A percentile compares a stretch with the other conserved stretches of the same genome.
Conservation (phyloP, 345 rosid species). For the Luvunga scandens region DNA sequence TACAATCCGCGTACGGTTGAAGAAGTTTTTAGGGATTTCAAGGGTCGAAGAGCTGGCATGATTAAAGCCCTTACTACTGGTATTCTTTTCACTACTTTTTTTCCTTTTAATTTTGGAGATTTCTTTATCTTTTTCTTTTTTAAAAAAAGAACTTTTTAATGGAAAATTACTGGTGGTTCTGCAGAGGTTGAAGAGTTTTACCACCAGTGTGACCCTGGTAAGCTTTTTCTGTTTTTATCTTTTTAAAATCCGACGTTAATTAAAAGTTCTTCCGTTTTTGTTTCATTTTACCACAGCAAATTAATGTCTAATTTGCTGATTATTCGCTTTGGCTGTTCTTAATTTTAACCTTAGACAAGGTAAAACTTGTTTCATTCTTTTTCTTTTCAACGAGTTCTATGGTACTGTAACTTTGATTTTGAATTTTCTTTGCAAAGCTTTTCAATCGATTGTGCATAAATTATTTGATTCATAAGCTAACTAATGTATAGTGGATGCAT, state of each 20-base stretch:
- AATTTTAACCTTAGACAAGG: not conserved
- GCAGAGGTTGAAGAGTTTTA: slow-evolving; percentile 71
- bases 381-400: not conserved
- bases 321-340: not conserved
- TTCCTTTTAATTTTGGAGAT: not conserved
- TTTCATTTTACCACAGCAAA: too few species aligned
- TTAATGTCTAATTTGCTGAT: not conserved
- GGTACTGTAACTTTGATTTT: not conserved
- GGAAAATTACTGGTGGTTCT: not conserved
- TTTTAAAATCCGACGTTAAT: not conserved
- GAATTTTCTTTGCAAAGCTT: not conserved
- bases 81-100: slow-evolving; percentile 6
- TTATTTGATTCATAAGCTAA: not conserved
- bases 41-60: slow-evolving; percentile 69
- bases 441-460: not conserved
- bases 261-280: not conserved
- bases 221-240: slow-evolving; percentile 5
- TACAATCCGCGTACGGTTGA: slow-evolving; percentile 76
- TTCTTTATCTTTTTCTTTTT: not conserved
- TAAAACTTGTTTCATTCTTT: not conserved
- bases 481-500: not conserved
- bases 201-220: slow-evolving; percentile 81
- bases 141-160: not conserved
- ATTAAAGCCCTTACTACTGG: slow-evolving; percentile 73
- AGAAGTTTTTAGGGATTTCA: slow-evolving; percentile 68